These are phyloP conservation scores for Chytriomyces confervae DNA, from an alignment of 192 early-diverging fungal species.

Conservation along the genomic window DNA sequence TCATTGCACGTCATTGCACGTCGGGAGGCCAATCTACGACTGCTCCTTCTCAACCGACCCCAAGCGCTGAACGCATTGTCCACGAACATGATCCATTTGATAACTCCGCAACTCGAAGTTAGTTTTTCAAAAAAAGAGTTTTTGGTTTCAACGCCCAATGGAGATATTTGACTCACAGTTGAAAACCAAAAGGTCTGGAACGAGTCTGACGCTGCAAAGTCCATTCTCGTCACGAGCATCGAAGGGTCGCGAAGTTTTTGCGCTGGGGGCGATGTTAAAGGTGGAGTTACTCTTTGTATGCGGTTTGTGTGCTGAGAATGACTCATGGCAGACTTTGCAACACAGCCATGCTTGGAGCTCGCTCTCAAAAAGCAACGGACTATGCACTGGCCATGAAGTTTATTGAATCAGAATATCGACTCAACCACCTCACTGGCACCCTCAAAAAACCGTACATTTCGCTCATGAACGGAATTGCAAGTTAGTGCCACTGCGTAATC, in stretches of 20 bases:
- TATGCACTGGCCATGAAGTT: constrained; percentile 68
- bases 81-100: constrained; percentile 81
- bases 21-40: constrained; percentile 48
- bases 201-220: constrained; percentile 83
- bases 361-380: constrained; percentile 42
- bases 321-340: constrained; percentile 9
- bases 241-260: constrained; percentile 81
- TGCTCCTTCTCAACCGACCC: constrained; percentile 66
- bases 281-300: constrained; percentile 11
- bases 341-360: constrained; percentile 28
- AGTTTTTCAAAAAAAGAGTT: background rate
- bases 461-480: constrained; percentile 76
- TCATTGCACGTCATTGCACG: constrained; percentile 41
- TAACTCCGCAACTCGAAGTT: constrained; percentile 80
- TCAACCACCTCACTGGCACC: constrained; percentile 93
- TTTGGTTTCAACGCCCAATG: background rate
- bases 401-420: constrained; percentile 89
- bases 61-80: constrained; percentile 85
- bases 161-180: background rate
- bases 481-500: constrained; percentile 16
- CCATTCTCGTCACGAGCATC: constrained; percentile 80
- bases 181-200: constrained; percentile 89
- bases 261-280: constrained; percentile 75
- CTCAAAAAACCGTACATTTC: constrained; percentile 86
- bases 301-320: background rate